Evolutionary conservation across 1,284 basidiomycete species (phyloP).

Genomic region (Leccinum huronense): DNA sequence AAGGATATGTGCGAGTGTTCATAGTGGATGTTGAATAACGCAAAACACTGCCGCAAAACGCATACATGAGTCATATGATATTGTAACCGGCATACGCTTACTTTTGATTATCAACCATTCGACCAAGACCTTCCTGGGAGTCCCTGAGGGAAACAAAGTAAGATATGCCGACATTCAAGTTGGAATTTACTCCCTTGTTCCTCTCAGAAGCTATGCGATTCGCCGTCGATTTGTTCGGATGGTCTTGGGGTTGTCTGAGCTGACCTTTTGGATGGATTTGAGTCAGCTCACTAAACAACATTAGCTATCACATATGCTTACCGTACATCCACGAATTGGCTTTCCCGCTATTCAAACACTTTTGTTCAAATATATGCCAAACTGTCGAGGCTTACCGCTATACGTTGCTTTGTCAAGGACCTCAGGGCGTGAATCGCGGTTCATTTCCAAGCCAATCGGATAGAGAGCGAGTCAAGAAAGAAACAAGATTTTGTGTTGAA

Average conservation of each 20-base stretch:
- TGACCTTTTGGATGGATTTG: slow-evolving; percentile 17
- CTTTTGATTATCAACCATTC: slow-evolving; percentile 12
- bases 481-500: slow-evolving; percentile 5
- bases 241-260: slow-evolving; percentile 15
- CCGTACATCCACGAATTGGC: slow-evolving; percentile 13
- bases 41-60: slow-evolving; percentile 37
- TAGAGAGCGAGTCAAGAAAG: slow-evolving; percentile 4
- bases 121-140: slow-evolving; percentile 5
- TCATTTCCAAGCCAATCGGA: slow-evolving; percentile 19
- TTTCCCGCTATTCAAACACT: slow-evolving; percentile 7
- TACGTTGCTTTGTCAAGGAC: slow-evolving; percentile 10
- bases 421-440: slow-evolving; percentile 29
- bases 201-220: slow-evolving; percentile 3
- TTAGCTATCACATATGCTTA: slow-evolving; percentile 13
- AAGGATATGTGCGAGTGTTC: slow-evolving; percentile 21
- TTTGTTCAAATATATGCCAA: background rate
- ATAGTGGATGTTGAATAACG: slow-evolving; percentile 17
- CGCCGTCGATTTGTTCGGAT: slow-evolving; percentile 6
- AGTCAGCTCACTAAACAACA: slow-evolving; percentile 1
- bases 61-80: slow-evolving; percentile 23
- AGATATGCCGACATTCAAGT: slow-evolving; percentile 8
- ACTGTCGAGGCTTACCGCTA: slow-evolving; percentile 18
- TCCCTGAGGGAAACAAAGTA: slow-evolving; percentile 18
- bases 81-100: slow-evolving; percentile 1
- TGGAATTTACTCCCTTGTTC: slow-evolving; percentile 14